Conservation (phyloP, 805 yeast species). For the Lachancea meyersii region DNA sequence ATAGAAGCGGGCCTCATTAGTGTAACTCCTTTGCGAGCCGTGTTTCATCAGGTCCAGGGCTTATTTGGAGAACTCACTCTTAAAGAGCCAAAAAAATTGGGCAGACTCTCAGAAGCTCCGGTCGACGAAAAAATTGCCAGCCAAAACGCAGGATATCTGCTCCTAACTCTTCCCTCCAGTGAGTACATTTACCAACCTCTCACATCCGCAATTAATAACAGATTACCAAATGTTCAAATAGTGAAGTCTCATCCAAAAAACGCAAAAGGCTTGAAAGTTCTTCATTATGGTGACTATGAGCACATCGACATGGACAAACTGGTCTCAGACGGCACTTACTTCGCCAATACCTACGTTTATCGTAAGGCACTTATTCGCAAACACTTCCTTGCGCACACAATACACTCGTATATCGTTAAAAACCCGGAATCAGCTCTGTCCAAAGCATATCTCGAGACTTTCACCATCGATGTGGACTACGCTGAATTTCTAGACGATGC, state of each 20-base stretch:
- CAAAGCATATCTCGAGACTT: constrained; percentile 65
- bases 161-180: constrained; percentile 29
- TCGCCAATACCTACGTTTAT: constrained; percentile 74
- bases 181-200: constrained; percentile 42
- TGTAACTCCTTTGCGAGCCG: constrained; percentile 68
- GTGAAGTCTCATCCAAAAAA: constrained; percentile 7
- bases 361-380: constrained; percentile 89
- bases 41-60: constrained; percentile 41
- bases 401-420: constrained; percentile 68
- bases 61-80: constrained; percentile 19
- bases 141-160: not conserved
- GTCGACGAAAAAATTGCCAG: not conserved
- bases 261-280: constrained; percentile 33
- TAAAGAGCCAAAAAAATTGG: not conserved
- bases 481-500: constrained; percentile 95
- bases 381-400: constrained; percentile 79
- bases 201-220: constrained; percentile 24
- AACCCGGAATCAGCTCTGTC: constrained; percentile 60
- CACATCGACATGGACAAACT: constrained; percentile 67
- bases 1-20: constrained; percentile 58
- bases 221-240: constrained; percentile 33
- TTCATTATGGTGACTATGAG: constrained; percentile 89
- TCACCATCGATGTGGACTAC: constrained; percentile 80
- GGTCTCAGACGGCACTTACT: constrained; percentile 41
- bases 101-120: not conserved